Conservation (phyloP, 768 basidiomycete genomes). For the Agrocybe chaxingu region DNA sequence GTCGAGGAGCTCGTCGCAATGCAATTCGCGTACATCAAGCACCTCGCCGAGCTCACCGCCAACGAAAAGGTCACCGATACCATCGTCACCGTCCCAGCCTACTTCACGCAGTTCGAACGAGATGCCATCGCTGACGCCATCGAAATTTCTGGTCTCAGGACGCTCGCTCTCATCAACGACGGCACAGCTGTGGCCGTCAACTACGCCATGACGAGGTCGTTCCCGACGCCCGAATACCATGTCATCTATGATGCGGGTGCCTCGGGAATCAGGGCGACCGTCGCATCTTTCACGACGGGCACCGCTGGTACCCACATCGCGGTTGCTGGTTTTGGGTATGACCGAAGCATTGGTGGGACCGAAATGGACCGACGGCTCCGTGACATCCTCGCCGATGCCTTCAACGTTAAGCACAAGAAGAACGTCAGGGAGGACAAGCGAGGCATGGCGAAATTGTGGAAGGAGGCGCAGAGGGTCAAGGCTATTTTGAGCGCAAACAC, state of each 20-base stretch:
- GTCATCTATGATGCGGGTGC: conserved; percentile 95
- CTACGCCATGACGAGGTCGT: conserved; percentile 94
- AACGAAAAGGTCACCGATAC: conserved; percentile 81
- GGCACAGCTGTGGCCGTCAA: conserved; percentile 96
- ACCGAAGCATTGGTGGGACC: conserved; percentile 73
- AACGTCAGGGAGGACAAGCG: conserved; percentile 71
- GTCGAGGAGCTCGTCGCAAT: conserved; percentile 92
- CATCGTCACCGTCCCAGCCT: conserved; percentile 87
- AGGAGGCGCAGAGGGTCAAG: conserved; percentile 91
- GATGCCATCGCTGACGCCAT: conserved; percentile 90
- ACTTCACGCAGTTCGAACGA: conserved; percentile 87
- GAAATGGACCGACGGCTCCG: conserved; percentile 81
- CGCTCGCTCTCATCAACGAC: conserved; percentile 85
- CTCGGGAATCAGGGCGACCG: conserved; percentile 71
- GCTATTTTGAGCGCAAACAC: conserved; percentile 89
- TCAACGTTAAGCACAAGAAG: conserved; percentile 67
- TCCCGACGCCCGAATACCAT: conserved; percentile 78
- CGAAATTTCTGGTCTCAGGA: conserved; percentile 84
- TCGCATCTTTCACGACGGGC: conserved; percentile 64
- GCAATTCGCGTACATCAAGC: conserved; percentile 88
- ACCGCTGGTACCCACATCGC: conserved; percentile 64
- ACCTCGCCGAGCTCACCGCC: conserved; percentile 75
- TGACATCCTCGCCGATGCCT: conserved; percentile 73
- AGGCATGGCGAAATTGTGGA: conserved; percentile 92
- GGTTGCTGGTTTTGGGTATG: conserved; percentile 80